These are phyloP conservation scores for Epithele typhae DNA, from an alignment of 768 basidiomycete species.

Conservation along the genomic window DNA sequence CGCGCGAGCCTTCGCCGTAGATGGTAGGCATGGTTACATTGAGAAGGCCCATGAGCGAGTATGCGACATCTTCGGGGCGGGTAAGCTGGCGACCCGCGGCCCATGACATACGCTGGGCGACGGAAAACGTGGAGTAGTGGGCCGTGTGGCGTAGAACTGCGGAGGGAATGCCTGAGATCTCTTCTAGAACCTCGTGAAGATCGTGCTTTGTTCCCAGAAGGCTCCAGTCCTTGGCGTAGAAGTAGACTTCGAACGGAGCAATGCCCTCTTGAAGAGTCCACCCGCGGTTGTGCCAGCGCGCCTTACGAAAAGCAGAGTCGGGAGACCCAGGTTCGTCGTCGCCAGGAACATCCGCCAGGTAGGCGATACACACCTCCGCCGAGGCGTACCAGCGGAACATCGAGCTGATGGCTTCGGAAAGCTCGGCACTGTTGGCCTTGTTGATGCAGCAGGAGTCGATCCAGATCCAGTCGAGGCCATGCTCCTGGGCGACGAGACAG, in stretches of 20 bases:
- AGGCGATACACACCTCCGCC: slow-evolving; percentile 4
- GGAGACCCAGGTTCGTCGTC: background rate
- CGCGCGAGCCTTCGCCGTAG: slow-evolving; percentile 1
- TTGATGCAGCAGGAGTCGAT: background rate
- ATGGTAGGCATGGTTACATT: background rate
- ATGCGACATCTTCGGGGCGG: slow-evolving; percentile 2
- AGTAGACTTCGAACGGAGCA: slow-evolving; percentile 1
- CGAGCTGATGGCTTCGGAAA: slow-evolving; percentile 5
- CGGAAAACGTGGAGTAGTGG: background rate
- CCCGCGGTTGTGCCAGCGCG: slow-evolving; percentile 2
- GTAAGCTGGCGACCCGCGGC: background rate
- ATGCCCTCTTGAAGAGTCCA: slow-evolving; percentile 7
- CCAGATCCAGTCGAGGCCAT: background rate
- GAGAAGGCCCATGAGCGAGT: slow-evolving; percentile 5
- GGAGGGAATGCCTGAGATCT: background rate
- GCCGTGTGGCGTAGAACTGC: background rate
- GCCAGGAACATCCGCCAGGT: slow-evolving; percentile 4
- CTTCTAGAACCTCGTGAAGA: background rate
- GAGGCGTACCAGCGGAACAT: slow-evolving; percentile 4
- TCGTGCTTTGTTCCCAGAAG: background rate
- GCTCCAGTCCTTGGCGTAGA: background rate
- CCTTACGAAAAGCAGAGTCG: background rate
- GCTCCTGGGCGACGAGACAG: background rate
- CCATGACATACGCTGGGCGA: slow-evolving; percentile 1
- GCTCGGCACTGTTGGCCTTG: slow-evolving; percentile 3